These are phyloP conservation scores for Bothriochloa decipiens DNA, from an alignment of 176 grass and related monocot genomes.

Conservation along the genomic window DNA sequence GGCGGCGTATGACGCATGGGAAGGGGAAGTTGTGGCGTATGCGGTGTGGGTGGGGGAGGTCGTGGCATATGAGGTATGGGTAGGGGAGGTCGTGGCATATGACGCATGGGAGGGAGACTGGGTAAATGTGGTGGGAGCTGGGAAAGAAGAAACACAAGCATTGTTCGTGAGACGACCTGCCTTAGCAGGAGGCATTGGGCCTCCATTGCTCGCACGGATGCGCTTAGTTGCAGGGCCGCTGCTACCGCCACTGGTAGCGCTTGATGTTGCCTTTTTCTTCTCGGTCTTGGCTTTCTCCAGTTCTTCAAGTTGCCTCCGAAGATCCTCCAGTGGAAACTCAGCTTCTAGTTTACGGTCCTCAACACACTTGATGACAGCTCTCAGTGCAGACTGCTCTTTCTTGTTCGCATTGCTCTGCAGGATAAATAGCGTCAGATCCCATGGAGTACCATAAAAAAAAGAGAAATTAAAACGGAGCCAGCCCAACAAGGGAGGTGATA, in stretches of 20 bases:
- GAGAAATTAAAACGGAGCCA: background rate
- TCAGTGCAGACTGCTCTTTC: conserved; percentile 74
- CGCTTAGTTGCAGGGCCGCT: conserved; percentile 76
- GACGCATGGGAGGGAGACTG: conserved; percentile 60
- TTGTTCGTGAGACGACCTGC: conserved; percentile 82
- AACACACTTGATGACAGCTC: conserved; percentile 92
- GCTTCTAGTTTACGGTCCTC: conserved; percentile 88
- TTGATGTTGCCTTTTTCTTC: conserved; percentile 82
- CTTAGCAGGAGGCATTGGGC: conserved; percentile 94
- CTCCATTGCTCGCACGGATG: conserved; percentile 67
- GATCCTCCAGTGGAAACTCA: conserved; percentile 68
- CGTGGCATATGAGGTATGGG: conserved; percentile 38
- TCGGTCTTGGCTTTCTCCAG: conserved; percentile 82
- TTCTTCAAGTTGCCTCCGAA: conserved; percentile 83
- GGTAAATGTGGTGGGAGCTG: conserved; percentile 45
- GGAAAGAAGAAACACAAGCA: conserved; percentile 58
- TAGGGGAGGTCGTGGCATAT: conserved; percentile 46
- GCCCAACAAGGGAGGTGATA: background rate
- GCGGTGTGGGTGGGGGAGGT: conserved; percentile 33
- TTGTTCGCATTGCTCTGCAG: conserved; percentile 72
- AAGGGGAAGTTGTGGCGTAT: conserved; percentile 21
- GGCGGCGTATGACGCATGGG: conserved; percentile 29
- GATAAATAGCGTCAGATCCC: conserved; percentile 31
- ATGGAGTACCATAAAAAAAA: conserved; percentile 7
- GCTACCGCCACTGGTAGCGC: conserved; percentile 49